A percentile compares a stretch with the other conserved stretches of the same genome.
phyloP scores from a whole-genome alignment of 345 rosid species.

The Salix arbutifolia region DNA sequence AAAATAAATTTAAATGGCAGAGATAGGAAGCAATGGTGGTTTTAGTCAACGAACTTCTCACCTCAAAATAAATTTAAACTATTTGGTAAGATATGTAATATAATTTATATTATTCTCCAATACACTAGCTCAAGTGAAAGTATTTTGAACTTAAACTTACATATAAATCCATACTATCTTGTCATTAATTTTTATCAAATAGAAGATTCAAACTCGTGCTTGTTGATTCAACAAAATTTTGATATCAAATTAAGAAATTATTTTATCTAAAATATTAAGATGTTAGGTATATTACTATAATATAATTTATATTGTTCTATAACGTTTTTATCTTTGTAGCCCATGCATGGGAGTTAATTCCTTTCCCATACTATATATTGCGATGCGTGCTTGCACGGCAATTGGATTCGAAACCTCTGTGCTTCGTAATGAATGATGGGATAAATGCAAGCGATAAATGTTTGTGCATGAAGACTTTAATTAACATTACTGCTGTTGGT shows the following conservation, averaged over 20 bases:
- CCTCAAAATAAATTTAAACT: background rate
- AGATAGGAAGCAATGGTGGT: no score
- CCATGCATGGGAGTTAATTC: background rate
- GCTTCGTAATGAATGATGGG: background rate
- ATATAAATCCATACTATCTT: rapidly evolving
- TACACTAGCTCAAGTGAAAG: no score
- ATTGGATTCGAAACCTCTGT: background rate
- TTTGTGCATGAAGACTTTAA: background rate
- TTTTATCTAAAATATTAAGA: no score
- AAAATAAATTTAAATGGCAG: no score
- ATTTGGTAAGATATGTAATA: rapidly evolving
- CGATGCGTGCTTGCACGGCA: background rate
- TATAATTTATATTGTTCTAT: no score
- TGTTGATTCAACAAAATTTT: no score
- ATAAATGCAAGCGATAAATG: background rate
- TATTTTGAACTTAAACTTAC: rapidly evolving
- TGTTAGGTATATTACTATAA: no score
- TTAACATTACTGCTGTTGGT: background rate
- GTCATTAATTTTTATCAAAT: no score
- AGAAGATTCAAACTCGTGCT: no score
- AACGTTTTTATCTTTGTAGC: background rate
- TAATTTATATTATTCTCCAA: no score
- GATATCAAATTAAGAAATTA: no score
- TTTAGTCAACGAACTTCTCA: no score
- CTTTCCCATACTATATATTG: background rate